These are phyloP conservation scores for Olyra latifolia DNA, from an alignment of 176 grass and related monocot species.

Conservation along the genomic window DNA sequence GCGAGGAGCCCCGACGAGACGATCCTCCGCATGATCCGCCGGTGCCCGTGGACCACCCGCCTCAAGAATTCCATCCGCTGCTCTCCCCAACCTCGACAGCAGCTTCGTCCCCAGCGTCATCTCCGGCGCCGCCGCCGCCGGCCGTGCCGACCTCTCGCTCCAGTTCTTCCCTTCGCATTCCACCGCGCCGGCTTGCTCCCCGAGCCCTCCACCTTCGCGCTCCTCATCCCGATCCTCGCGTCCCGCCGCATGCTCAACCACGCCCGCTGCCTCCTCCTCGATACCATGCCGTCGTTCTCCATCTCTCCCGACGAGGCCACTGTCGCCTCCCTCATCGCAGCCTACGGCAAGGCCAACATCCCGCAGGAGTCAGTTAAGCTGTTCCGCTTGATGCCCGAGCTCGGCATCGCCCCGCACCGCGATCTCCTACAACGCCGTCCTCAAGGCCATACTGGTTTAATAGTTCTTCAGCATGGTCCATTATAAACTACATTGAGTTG, in stretches of 20 bases:
- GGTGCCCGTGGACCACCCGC: conserved; percentile 82
- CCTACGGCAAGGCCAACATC: conserved; percentile 65
- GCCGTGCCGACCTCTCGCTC: conserved; percentile 59
- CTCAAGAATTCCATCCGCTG: conserved; percentile 88
- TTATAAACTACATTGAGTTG: not conserved
- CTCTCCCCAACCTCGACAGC: conserved; percentile 46
- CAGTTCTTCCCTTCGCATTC: conserved; percentile 92
- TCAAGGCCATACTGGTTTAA: conserved; percentile 73
- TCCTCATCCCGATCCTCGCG: conserved; percentile 61
- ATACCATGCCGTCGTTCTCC: conserved; percentile 75
- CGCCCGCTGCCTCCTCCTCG: conserved; percentile 87
- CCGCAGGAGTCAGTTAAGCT: conserved; percentile 94
- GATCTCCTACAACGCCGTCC: conserved; percentile 76
- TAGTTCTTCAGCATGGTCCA: not conserved
- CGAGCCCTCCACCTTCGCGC: conserved; percentile 52
- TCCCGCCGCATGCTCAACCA: conserved; percentile 86
- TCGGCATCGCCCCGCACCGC: conserved; percentile 70
- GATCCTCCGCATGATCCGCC: conserved; percentile 81
- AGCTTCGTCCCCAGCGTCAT: conserved; percentile 73
- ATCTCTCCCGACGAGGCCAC: conserved; percentile 64
- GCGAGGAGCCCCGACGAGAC: conserved; percentile 66
- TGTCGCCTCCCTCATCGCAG: conserved; percentile 60
- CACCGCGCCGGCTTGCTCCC: conserved; percentile 77
- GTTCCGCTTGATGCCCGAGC: conserved; percentile 85
- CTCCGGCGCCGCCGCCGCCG: conserved; percentile 23